Conservation (phyloP, 495 filamentous ascomycete species). For the Trichoderma orchidacearum region DNA sequence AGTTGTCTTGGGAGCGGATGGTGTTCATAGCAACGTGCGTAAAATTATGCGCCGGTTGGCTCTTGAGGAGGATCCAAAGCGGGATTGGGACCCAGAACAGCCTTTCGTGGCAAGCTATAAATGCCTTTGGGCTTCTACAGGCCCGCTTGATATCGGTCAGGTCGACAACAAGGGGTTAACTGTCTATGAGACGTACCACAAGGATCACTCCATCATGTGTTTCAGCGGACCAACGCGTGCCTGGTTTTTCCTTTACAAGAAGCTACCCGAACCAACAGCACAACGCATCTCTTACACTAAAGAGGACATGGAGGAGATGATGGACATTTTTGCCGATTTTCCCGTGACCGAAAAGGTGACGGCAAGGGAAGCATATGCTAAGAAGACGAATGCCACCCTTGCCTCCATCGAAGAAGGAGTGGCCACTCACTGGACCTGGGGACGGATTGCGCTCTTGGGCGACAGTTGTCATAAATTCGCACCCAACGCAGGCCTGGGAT, state of each 20-base stretch:
- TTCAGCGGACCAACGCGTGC: constrained; percentile 10
- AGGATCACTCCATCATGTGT: constrained; percentile 2
- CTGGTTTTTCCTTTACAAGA: constrained; percentile 24
- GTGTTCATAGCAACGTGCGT: constrained; percentile 32
- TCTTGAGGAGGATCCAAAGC: constrained; percentile 7
- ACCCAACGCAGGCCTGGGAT: constrained; percentile 17
- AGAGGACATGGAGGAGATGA: constrained; percentile 14
- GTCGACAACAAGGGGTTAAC: neutral
- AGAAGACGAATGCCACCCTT: constrained; percentile 8
- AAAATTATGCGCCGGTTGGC: constrained; percentile 25
- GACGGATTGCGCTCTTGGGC: constrained; percentile 20
- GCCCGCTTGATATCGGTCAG: neutral
- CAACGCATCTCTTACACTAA: constrained; percentile 13
- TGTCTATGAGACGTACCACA: constrained; percentile 8
- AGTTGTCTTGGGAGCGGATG: constrained; percentile 40
- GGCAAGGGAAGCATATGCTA: constrained; percentile 15
- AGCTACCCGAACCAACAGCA: constrained; percentile 11
- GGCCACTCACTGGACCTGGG: constrained; percentile 18
- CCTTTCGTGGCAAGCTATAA: constrained; percentile 16
- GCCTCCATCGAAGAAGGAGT: constrained; percentile 23
- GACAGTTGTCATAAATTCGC: constrained; percentile 30
- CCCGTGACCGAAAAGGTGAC: constrained; percentile 5
- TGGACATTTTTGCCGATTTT: constrained; percentile 12
- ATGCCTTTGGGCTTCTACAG: constrained; percentile 8
- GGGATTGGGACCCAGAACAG: constrained; percentile 10